Conservation (phyloP, 768 basidiomycete species). For the Trichaptum fuscoviolaceum region DNA sequence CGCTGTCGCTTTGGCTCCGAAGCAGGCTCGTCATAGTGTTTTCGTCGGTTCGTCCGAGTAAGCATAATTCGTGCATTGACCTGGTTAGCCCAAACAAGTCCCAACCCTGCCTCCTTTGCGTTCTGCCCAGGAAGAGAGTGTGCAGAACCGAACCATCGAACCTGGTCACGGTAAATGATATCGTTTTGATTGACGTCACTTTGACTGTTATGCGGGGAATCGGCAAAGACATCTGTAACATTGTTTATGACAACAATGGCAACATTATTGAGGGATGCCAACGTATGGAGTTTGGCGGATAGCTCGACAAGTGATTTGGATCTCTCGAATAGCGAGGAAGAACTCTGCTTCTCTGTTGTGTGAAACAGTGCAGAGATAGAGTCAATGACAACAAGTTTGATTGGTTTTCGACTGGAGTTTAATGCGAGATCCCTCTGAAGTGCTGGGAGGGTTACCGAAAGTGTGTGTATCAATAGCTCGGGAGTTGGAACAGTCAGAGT, state of each 20-base stretch:
- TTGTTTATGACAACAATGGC: slow-evolving; percentile 88
- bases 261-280: slow-evolving; percentile 59
- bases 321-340: slow-evolving; percentile 63
- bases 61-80: slow-evolving; percentile 84
- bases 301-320: slow-evolving; percentile 65
- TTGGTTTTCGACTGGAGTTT: slow-evolving; percentile 39
- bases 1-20: slow-evolving; percentile 24
- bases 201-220: slow-evolving; percentile 15
- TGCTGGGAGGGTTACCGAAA: slow-evolving; percentile 48
- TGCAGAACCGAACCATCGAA: slow-evolving; percentile 69
- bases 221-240: slow-evolving; percentile 73
- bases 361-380: slow-evolving; percentile 85
- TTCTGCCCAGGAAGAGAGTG: slow-evolving; percentile 52
- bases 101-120: slow-evolving; percentile 76
- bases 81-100: slow-evolving; percentile 92
- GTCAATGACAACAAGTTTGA: slow-evolving; percentile 82
- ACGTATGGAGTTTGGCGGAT: slow-evolving; percentile 60
- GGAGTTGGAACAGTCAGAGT: slow-evolving; percentile 55
- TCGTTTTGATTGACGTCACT: slow-evolving; percentile 25
- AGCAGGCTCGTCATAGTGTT: slow-evolving; percentile 28
- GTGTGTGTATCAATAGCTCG: slow-evolving; percentile 47
- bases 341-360: slow-evolving; percentile 50
- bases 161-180: slow-evolving; percentile 65
- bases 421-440: slow-evolving; percentile 36
- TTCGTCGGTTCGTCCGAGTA: slow-evolving; percentile 65